These are phyloP conservation scores for Solanum lycopersicoides DNA, from an alignment of 257 asterid genomes.

Conservation along the genomic window DNA sequence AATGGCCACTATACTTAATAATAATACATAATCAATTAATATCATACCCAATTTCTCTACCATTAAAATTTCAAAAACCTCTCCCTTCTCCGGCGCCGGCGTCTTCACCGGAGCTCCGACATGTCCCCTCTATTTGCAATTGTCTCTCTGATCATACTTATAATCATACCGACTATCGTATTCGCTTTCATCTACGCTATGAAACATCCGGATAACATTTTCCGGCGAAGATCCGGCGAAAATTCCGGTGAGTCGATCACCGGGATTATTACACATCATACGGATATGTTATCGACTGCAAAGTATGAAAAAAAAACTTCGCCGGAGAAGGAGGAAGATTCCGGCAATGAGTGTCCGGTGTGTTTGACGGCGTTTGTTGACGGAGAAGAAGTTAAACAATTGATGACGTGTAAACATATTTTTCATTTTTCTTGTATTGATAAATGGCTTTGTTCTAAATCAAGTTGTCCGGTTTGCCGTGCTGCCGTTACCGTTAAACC, in stretches of 20 bases:
- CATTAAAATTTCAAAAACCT: slow-evolving; percentile 10
- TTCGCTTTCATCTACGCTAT: slow-evolving; percentile 38
- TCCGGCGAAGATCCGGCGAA: slow-evolving; percentile 7
- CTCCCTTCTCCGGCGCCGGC: slow-evolving; percentile 9
- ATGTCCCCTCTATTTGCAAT: slow-evolving; percentile 28
- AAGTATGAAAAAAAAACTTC: slow-evolving; percentile 18
- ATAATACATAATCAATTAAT: background rate
- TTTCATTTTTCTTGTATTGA: slow-evolving; percentile 56
- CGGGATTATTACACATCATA: background rate
- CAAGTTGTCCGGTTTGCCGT: slow-evolving; percentile 66
- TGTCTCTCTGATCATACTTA: slow-evolving; percentile 23
- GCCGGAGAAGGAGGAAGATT: background rate
- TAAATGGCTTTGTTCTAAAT: slow-evolving; percentile 45
- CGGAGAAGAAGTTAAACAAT: slow-evolving; percentile 45
- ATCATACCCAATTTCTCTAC: slow-evolving; percentile 15
- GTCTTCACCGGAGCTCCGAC: slow-evolving; percentile 2
- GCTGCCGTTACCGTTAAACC: slow-evolving; percentile 32
- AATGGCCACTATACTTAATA: too few species aligned
- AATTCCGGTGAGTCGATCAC: background rate
- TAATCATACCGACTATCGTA: slow-evolving; percentile 27
- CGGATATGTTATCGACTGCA: slow-evolving; percentile 8
- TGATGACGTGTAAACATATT: slow-evolving; percentile 38
- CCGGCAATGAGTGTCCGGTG: slow-evolving; percentile 43
- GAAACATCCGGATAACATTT: slow-evolving; percentile 13
- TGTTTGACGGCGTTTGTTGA: slow-evolving; percentile 49